phyloP scores from a whole-genome alignment of 1,284 basidiomycete species.

The Sporisorium iseilematis-ciliati region DNA sequence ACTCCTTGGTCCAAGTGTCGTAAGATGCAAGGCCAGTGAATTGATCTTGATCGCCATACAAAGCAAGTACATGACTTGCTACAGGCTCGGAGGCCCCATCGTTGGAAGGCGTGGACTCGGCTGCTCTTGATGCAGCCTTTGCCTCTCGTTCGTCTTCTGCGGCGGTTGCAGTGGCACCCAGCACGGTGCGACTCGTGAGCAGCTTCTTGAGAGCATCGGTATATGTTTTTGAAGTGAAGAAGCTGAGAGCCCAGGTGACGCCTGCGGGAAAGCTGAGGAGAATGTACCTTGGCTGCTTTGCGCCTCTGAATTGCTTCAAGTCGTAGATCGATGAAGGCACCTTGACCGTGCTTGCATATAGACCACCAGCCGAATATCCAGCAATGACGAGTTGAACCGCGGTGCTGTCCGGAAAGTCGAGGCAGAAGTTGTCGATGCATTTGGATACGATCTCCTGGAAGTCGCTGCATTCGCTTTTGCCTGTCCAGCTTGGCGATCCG shows the following conservation, averaged over 20 bases:
- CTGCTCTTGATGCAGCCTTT: conserved; percentile 16
- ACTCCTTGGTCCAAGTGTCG: conserved; percentile 29
- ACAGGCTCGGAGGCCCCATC: conserved; percentile 25
- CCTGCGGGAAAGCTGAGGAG: conserved; percentile 52
- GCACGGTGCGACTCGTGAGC: conserved; percentile 7
- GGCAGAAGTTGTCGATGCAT: conserved; percentile 41
- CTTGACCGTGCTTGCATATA: conserved; percentile 42
- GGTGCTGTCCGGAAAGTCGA: conserved; percentile 24
- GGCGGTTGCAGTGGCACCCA: background rate
- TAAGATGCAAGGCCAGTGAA: conserved; percentile 43
- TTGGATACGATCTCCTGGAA: conserved; percentile 38
- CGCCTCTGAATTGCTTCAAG: conserved; percentile 30
- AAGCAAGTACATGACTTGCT: conserved; percentile 34
- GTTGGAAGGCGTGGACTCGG: conserved; percentile 22
- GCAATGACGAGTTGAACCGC: conserved; percentile 21
- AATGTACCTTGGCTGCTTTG: conserved; percentile 36
- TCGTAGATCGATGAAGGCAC: conserved; percentile 17
- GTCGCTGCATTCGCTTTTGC: conserved; percentile 39
- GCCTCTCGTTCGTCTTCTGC: conserved; percentile 19
- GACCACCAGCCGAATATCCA: conserved; percentile 46
- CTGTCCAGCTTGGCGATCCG: conserved; percentile 52
- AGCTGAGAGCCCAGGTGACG: conserved; percentile 51
- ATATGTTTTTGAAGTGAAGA: conserved; percentile 36
- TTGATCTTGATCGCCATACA: conserved; percentile 50
- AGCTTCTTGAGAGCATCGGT: conserved; percentile 31